Evolutionary conservation across 495 filamentous ascomycete genomes (phyloP), one percentile per base, ranked within the genome.

Genomic region (Penicillium psychrofluorescens): DNA sequence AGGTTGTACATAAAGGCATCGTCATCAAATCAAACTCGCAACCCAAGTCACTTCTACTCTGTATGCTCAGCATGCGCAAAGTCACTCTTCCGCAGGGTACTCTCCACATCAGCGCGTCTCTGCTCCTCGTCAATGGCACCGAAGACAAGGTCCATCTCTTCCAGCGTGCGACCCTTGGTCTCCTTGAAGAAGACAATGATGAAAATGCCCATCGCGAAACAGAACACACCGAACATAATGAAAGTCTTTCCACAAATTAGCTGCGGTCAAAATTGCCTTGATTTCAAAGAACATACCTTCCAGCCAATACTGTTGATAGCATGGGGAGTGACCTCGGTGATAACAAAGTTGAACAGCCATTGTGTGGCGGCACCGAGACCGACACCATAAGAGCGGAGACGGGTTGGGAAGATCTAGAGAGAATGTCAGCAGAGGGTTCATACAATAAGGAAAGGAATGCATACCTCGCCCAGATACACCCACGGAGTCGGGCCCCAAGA

Each of bases 311-410:
- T 59, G 42, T 67, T 67, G 36, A 78, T 56, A 31, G 64, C 64
- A 11, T 49, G 51, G 14, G 61, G 64, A 2, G 62, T 68, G 27
- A 68, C 28, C 38, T 70, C 56, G 11, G 64, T 70, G 15, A 71
- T 59, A 13, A 68, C 64, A 22, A 71, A 71, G 54, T 67, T 71
- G 53, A 69, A 71, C 0, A 70, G 58, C 68, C 68, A 71, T 37
- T 71, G 66, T 0, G 57, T 60, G 13, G 85, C 79, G 0, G 85
- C 79, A 3, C 78, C 83, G 22, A 83, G 58, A 4, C 83, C 76
- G 2, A 89, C 84, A 49, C 85, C 85, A 51, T 83, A 74, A 11
- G 82, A 80, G 27, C 85, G 75, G 5, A 88, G 74, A 4, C 85
- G 76, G 4, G 83, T 82, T 6, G 81, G 78, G 35, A 85, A 84